Conservation (phyloP, 192 early-diverging fungal species). For the Umbelopsis sp. region DNA sequence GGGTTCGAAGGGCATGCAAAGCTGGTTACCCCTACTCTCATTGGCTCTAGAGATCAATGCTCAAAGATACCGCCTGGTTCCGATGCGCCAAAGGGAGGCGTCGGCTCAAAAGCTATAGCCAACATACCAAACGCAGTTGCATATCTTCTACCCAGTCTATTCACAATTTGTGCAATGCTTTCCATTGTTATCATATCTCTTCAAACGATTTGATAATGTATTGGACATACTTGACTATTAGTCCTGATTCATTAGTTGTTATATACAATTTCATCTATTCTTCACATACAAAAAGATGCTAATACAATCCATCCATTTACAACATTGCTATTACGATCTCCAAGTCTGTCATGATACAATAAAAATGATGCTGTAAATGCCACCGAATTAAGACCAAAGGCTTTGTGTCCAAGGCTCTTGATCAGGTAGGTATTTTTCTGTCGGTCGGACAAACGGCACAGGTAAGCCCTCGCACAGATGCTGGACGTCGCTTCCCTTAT, state of each 20-base stretch:
- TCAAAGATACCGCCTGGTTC: not conserved
- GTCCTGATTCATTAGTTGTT: not conserved
- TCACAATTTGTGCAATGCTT: not conserved
- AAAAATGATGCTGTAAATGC: no score
- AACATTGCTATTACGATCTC: no score
- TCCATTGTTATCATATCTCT: not conserved
- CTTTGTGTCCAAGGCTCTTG: conserved; percentile 35
- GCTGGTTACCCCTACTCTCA: not conserved
- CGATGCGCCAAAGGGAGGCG: not conserved
- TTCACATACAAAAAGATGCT: no score
- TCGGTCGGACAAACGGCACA: conserved; percentile 29
- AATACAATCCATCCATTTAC: no score
- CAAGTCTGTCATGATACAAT: no score
- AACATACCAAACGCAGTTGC: not conserved
- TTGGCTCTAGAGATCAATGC: conserved; percentile 6
- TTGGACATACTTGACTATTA: not conserved
- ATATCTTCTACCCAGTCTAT: not conserved
- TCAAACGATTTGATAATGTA: not conserved
- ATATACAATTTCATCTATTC: not conserved
- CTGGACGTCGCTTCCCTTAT: not conserved
- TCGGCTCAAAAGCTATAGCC: not conserved
- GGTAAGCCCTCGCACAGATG: conserved; percentile 19
- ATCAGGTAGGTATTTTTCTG: conserved; percentile 22
- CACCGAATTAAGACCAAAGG: not conserved
- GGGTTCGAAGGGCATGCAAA: conserved; percentile 21